Base-by-base conservation (phyloP, 352 stramenopile genomes). In the Phytophthora macrochlamydospora region DNA sequence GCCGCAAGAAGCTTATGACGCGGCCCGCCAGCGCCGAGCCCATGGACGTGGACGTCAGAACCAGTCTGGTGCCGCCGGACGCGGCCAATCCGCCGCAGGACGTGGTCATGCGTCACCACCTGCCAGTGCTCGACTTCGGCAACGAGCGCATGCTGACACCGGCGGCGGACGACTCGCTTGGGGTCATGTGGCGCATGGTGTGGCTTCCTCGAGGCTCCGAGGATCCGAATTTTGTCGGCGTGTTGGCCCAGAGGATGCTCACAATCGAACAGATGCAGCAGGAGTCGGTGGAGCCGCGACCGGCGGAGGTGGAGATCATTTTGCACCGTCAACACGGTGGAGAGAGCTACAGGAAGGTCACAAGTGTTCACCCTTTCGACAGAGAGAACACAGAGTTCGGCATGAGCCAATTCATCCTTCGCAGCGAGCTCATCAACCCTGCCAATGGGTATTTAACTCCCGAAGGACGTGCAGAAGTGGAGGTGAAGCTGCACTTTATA, bases 241-340 rank as follows among this genome's bases (percentile, higher is more conserved):
- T 92, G 30, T 84, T 83, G 46, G 82, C 92, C 3, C 76, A 91
- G 62, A 78, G 90, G 64, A 67, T 87, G 6, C 31, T 13, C 24
- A 55, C 12, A 8, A 29, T 53, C 11, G 18, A 28, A 29, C 44
- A 38, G 44, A 37, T 37, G 43, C 14, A 55, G 31, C 55, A 46
- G 9, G 38, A 70, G 9, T 2, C 46, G 9, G 9, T 46, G 7
- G 24, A 43, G 45, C 11, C 33, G 7, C 31, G 62, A 31, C 30
- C 56, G 12, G 71, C 59, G 12, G 56, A 85, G 30, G 33, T 90
- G 7, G 79, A 79, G 43, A 78, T 94, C 30, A 53, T 71, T 4
- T 52, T 94, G 13, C 4, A 85, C n/a, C 68, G 75, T 40, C 75
- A 81, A 35, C 63, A 56, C 8, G 40, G 37, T 4, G 28, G 62